Evolutionary conservation across 352 stramenopile species (phyloP).

Genomic region (Phytopythium delawarense): DNA sequence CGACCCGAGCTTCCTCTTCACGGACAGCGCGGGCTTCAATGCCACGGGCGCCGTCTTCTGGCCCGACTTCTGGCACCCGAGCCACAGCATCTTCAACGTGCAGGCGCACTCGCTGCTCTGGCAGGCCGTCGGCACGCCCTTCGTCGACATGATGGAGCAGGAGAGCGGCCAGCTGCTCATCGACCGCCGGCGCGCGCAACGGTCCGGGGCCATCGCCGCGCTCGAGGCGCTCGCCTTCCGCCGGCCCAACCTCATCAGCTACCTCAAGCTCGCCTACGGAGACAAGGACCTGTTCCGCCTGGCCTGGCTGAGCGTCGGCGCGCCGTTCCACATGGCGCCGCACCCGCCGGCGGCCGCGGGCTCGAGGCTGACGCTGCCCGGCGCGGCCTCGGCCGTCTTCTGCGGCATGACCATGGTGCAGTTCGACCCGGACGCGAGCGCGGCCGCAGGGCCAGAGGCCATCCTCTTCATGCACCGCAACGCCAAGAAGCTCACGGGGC

Average conservation of each 20-base stretch:
- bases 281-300: conserved; percentile 65
- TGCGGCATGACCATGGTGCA: conserved; percentile 56
- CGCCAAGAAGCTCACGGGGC: conserved; percentile 27
- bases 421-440: conserved; percentile 20
- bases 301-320: conserved; percentile 42
- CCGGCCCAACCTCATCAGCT: conserved; percentile 26
- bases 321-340: conserved; percentile 50
- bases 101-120: conserved; percentile 43
- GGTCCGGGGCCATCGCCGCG: conserved; percentile 11
- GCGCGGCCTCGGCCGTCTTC: conserved; percentile 19
- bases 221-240: conserved; percentile 42
- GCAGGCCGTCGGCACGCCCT: conserved; percentile 38
- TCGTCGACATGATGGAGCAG: conserved; percentile 68
- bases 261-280: conserved; percentile 34
- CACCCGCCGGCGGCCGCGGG: conserved; percentile 33
- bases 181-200: conserved; percentile 25
- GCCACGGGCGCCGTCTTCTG: conserved; percentile 52
- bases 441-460: background rate
- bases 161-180: conserved; percentile 62
- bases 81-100: conserved; percentile 56
- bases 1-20: conserved; percentile 58
- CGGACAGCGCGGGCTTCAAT: conserved; percentile 23
- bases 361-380: conserved; percentile 9
- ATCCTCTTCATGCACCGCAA: conserved; percentile 55
- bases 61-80: conserved; percentile 58